Base-by-base conservation (phyloP, 495 filamentous ascomycete species). In the Aspergillus kassunensis region DNA sequence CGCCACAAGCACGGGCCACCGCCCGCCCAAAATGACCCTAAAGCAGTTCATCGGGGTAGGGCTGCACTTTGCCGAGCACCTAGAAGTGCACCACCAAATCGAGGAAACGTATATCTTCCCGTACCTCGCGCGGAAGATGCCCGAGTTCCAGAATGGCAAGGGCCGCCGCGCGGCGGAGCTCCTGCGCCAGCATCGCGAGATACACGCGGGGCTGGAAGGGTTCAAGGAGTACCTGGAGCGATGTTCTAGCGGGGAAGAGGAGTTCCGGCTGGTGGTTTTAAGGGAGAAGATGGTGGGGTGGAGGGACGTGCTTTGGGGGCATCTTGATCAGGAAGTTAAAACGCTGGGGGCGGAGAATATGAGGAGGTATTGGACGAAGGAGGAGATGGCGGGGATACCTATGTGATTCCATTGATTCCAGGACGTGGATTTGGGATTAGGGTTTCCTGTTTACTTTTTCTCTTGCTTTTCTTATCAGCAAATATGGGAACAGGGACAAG, bases 311-410 rank as follows among this genome's bases (percentile, higher is more conserved):
- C 61, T 92, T 33, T 85, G 87, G 81, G 69, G 59, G 42, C 88
- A 92, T 74, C 64, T 92, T 45, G 83, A 87, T 54, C 77, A 90
- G 51, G 88, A 91, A 72, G 86, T 91, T 4, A 55, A 73, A 57
- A 78, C 82, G 24, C 64, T 92, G 3, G 77, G 80, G 4, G 87
- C 90, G 37, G 88, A 93, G 62, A 92, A 90, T 64, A 95, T 97
- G 91, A 76, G 90, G 60, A 81, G 78, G 59, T 90, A 86, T 66
- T 97, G 89, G 89, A 85, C 75, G 0, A 23, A 82, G 34, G 80
- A 86, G 49, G 91, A 96, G 74, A 85, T 97, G 70, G 75, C 69
- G 62, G 58, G 70, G 34, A 76, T 96, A 65, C 85, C 84, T 2
- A 87, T 90, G 68, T 91, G 49, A 65, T n/a, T n/a, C n/a, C n/a